Evolutionary conservation across 805 yeast genomes (phyloP), one percentile per base, ranked within the genome.

Genomic region (Yarrowia divulgata): DNA sequence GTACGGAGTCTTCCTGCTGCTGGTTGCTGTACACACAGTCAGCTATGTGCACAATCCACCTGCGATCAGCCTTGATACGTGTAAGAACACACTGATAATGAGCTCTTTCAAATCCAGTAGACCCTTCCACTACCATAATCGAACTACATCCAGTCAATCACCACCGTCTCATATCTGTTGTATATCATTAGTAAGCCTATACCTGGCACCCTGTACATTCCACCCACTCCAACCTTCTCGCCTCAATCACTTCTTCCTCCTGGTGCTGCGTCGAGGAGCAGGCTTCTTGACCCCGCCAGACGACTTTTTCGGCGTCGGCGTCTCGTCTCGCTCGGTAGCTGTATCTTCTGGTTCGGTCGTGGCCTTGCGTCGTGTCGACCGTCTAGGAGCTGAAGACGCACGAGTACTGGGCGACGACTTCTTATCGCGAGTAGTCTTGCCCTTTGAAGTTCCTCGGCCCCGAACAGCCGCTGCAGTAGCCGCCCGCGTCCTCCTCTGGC

Each of bases 231-330:
- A 42, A 45, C 29, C 48, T 34, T 32, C 43, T 10, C 23, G 29
- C 29, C 29, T 23, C 29, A 2, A 18, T 35, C 32, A 57, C 63
- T 60, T 60, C 66, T 60, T 60, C 34, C 66, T 60, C 19, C 66
- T 12, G 32, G 66, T 45, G 16, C 52, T 45, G 13, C 66, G 19
- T 34, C 66, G 19, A 1, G 66, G 66, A 12, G 66, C 52, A 18
- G 66, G 66, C 42, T 60, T 60, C 39, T 60, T 60, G 16, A 60
- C 66, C 3, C 66, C 66, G 1, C 66, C 66, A 12, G 66, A 60
- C 34, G 66, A 29, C 46, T 60, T 60, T 34, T 60, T 60, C 42
- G 66, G 66, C 42, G 66, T 60, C 29, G 52, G 66, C 37, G 66
- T 60, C 42, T 60, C 66, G 8, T 60, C 66, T 9, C 52, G 10